A percentile compares a stretch with the other conserved stretches of the same genome.
phyloP scores from a whole-genome alignment of 495 filamentous ascomycete genomes.

The Lepidopterella palustris region DNA sequence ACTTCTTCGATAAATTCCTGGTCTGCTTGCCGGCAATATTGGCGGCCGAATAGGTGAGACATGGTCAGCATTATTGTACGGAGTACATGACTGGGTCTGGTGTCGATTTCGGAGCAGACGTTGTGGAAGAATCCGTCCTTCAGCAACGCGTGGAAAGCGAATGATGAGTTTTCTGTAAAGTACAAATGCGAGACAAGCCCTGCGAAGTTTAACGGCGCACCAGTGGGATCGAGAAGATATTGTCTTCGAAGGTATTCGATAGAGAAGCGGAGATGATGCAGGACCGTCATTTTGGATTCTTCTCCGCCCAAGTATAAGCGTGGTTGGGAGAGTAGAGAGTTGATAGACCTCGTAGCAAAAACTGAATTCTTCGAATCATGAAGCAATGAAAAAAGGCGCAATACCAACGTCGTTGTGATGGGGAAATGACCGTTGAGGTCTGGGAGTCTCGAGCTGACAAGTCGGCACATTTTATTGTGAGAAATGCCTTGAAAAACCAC shows the following conservation, averaged over 20 bases:
- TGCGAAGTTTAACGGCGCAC: slow-evolving; percentile 63
- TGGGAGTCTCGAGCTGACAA: slow-evolving; percentile 65
- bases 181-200: slow-evolving; percentile 61
- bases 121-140: slow-evolving; percentile 60
- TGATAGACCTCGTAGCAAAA: slow-evolving; percentile 55
- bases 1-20: slow-evolving; percentile 41
- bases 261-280: slow-evolving; percentile 71
- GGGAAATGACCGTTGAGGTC: slow-evolving; percentile 73
- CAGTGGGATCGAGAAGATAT: slow-evolving; percentile 51
- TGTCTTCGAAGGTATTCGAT: slow-evolving; percentile 72
- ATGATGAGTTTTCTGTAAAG: slow-evolving; percentile 64
- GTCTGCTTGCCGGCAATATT: slow-evolving; percentile 39
- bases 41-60: slow-evolving; percentile 61
- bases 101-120: slow-evolving; percentile 48
- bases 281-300: slow-evolving; percentile 54
- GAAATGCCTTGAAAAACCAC: slow-evolving; percentile 65
- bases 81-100: slow-evolving; percentile 37
- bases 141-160: slow-evolving; percentile 68
- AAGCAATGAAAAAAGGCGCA: slow-evolving; percentile 60
- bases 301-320: slow-evolving; percentile 61
- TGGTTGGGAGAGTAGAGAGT: slow-evolving; percentile 60
- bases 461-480: slow-evolving; percentile 48
- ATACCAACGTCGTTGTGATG: slow-evolving; percentile 62
- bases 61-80: slow-evolving; percentile 57
- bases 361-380: slow-evolving; percentile 55